phyloP scores from a whole-genome alignment of 129 eudicot genomes.

The Smallanthus sonchifolius region DNA sequence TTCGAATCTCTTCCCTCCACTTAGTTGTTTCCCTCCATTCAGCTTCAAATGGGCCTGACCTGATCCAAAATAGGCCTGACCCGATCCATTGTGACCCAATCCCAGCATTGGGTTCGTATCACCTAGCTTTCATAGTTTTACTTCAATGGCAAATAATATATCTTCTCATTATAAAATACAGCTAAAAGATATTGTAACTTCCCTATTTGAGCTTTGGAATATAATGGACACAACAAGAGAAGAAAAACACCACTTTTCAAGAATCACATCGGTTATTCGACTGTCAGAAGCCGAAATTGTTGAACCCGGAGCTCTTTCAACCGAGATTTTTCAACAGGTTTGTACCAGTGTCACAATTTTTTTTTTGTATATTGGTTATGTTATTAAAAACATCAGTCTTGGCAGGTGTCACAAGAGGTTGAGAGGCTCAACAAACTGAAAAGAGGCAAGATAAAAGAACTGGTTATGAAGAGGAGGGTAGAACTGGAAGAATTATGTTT shows the following conservation, averaged over 20 bases:
- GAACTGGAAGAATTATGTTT: slow-evolving; percentile 73
- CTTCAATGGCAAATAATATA: not conserved
- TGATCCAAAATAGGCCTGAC: too few species aligned
- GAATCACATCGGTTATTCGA: slow-evolving; percentile 35
- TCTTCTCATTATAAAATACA: slow-evolving; percentile 26
- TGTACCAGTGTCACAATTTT: not conserved
- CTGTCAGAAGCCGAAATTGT: slow-evolving; percentile 45
- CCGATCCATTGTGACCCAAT: too few species aligned
- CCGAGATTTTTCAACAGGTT: slow-evolving; percentile 62
- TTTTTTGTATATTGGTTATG: not conserved
- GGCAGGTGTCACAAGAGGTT: slow-evolving; percentile 66
- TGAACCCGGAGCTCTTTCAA: slow-evolving; percentile 61
- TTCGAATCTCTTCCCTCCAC: too few species aligned
- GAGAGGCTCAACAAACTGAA: slow-evolving; percentile 75
- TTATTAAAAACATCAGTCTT: not conserved
- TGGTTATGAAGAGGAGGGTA: slow-evolving; percentile 61
- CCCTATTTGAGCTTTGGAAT: slow-evolving; percentile 68
- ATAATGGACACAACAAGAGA: slow-evolving; percentile 63
- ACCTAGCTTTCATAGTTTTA: not conserved
- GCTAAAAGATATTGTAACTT: slow-evolving; percentile 57
- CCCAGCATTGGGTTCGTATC: too few species aligned
- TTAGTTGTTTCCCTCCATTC: too few species aligned
- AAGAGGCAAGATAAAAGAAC: slow-evolving; percentile 72
- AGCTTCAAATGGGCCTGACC: too few species aligned
- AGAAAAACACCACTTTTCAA: slow-evolving; percentile 48